Evolutionary conservation across 2,329 filamentous ascomycete genomes (phyloP), one percentile per base, ranked within the genome.

Genomic region (Xylaria sp.): DNA sequence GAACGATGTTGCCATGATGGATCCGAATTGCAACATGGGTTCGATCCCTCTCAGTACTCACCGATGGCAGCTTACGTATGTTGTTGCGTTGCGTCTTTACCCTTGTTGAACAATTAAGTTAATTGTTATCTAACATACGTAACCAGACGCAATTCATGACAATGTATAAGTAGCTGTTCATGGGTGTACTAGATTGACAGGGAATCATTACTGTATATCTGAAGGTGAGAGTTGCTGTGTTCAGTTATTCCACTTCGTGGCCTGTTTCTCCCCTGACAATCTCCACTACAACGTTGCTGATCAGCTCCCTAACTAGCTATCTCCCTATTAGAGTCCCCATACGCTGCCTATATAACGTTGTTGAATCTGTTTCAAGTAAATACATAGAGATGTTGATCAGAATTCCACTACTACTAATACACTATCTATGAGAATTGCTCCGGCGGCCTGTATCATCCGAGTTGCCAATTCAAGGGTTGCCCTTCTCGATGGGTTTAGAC

Each of bases 1-100:
- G 27, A 54, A 47, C 16, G 2, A 63, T 68, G 55, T 68, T 65
- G 50, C 48, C 55, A 60, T 68, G 40, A 54, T 60, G 55, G 51
- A 40, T 58, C 40, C 44, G 13, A 53, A 65, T 65, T 25, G 48
- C 66, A 68, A 57, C 55, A 65, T 51, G 37, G 60, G 48, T 61
- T 51, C 3, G 3, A 44, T 44, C 23, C 55, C 25, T n/a, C 9
- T 21, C 21, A 12, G 25, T 18, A 13, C 9, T 47, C 18, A 25
- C 21, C 23, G 29, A 29, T 18, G 18, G 18, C 13, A n/a, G 40
- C 40, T 32, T 25, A 21, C 65, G 13, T 23, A 32, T 12, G 51
- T 21, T 51, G 6, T 58, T 32, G 10, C 54, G 25, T 47, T 10
- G 47, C 59, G 9, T 3, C 27, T 51, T 29, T 35, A 21, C 12